Evolutionary conservation across 164 flowering plant genomes (phyloP).

Genomic region (Annona cherimola): DNA sequence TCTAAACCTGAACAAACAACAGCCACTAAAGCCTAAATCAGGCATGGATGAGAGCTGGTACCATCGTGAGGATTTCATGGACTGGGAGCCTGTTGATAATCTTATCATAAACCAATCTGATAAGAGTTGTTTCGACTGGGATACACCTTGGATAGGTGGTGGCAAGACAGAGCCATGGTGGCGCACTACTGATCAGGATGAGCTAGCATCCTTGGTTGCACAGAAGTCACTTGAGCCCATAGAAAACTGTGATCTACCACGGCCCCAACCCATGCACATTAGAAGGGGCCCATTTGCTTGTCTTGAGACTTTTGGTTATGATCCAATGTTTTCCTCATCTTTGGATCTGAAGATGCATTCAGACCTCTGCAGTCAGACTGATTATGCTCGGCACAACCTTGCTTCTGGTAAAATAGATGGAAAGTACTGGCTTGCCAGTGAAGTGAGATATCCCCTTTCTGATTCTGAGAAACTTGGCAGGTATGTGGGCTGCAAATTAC

Average conservation of each 20-base stretch:
- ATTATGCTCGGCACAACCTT: slow-evolving; percentile 12
- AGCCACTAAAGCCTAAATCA: slow-evolving; percentile 18
- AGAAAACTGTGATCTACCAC: slow-evolving; percentile 55
- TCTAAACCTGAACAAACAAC: slow-evolving; percentile 5
- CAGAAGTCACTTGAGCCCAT: slow-evolving; percentile 37
- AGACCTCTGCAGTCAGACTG: slow-evolving; percentile 6
- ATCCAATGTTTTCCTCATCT: slow-evolving; percentile 15
- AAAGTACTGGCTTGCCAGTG: slow-evolving; percentile 16
- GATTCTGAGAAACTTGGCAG: slow-evolving; percentile 29
- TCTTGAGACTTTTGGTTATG: slow-evolving; percentile 23
- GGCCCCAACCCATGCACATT: slow-evolving; percentile 28
- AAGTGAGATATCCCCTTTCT: slow-evolving; percentile 14
- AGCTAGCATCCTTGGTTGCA: slow-evolving; percentile 49
- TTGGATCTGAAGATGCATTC: slow-evolving; percentile 18
- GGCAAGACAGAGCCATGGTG: slow-evolving; percentile 52
- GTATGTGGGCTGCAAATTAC: slow-evolving; percentile 10
- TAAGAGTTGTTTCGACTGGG: slow-evolving; percentile 27
- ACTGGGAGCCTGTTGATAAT: slow-evolving; percentile 21
- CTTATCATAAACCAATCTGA: slow-evolving; percentile 15
- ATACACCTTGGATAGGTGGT: slow-evolving; percentile 33
- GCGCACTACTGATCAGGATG: slow-evolving; percentile 44
- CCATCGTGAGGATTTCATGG: slow-evolving; percentile 21
- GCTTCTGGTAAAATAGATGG: slow-evolving; percentile 18
- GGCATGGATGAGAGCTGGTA: slow-evolving; percentile 19
- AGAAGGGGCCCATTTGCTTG: slow-evolving; percentile 22